Evolutionary conservation across 2,329 filamentous ascomycete genomes (phyloP).

Genomic region (Pseudocercospora vitis): DNA sequence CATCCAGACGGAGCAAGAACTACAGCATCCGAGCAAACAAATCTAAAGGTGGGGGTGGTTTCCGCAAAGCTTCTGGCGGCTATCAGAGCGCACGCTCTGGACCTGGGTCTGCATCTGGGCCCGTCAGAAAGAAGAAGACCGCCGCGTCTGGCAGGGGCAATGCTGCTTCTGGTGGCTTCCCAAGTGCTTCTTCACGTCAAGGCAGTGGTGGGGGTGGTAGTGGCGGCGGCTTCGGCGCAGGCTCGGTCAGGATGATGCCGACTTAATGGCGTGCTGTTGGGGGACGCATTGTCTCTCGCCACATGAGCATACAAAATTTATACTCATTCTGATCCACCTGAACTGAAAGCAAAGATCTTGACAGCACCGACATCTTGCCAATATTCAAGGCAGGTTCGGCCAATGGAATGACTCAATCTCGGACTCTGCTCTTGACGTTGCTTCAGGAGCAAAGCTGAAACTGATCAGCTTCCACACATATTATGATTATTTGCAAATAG

Average conservation of each 20-base stretch:
- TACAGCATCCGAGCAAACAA: slow-evolving; percentile 4
- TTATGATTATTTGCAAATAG: too few species aligned
- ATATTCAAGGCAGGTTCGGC: too few species aligned
- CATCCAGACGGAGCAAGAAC: background rate
- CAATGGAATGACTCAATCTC: too few species aligned
- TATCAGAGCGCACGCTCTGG: slow-evolving; percentile 5
- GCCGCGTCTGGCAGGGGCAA: background rate
- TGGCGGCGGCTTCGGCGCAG: background rate
- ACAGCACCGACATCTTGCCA: too few species aligned
- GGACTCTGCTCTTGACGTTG: too few species aligned
- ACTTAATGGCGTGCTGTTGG: too few species aligned
- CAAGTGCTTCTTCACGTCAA: background rate
- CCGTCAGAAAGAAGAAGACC: slow-evolving; percentile 6
- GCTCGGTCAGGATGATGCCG: slow-evolving; percentile 2
- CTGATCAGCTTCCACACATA: too few species aligned
- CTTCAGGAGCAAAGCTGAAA: too few species aligned
- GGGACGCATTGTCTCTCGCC: too few species aligned
- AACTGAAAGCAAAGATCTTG: too few species aligned
- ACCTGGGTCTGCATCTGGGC: slow-evolving; percentile 9
- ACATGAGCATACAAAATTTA: too few species aligned
- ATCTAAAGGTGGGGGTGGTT: background rate
- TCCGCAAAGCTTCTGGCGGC: slow-evolving; percentile 4
- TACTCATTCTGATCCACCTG: too few species aligned
- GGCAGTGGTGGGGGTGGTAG: background rate
- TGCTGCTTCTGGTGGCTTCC: background rate